Evolutionary conservation across 495 filamentous ascomycete species (phyloP), one percentile per base, ranked within the genome.

Genomic region (Tuber brumale): DNA sequence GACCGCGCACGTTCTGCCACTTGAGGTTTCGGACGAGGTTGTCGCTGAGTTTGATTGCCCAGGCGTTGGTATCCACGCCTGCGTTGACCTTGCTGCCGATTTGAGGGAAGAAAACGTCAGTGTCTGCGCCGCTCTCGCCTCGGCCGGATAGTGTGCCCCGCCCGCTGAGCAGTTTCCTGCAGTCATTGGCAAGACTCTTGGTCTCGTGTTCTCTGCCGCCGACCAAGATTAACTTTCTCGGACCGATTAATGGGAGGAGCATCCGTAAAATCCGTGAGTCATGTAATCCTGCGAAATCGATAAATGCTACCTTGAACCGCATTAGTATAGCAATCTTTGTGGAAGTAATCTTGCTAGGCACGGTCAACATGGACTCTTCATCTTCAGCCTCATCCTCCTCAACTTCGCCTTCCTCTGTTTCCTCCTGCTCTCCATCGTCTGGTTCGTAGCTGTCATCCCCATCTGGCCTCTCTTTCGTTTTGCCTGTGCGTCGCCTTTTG

Each of bases 51-150:
- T 93, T 97, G 71, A 98, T 92, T 42, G 91, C 91, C 95, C 95
- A 99, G 37, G 95, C 95, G 83, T 97, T 98, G 10, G 94, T 98
- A 81, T 99, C 95, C 51, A 98, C 94, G 79, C 94, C 97, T 21
- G 95, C 95, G 83, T 98, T 90, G 71, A 98, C 87, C 3, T 86
- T 85, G 71, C 87, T 85, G 23, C 94, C 93, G 48, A 92, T 86
- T 19, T 81, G 83, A 2, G 96, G 95, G 0, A 93, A 94, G 84
- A 94, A 95, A 31, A 98, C 91, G 75, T 91, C 90, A 3, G 86
- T 81, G 23, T 86, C 87, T 19, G 86, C 85, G 0, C 77, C 77
- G 23, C 76, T 74, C n/a, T 77, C 80, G 14, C 76, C 78, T 39
- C 76, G 76, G 41, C 74, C 75, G 10, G 76, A 72, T 31, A 70